Percentiles rank a stretch among this genome's conserved stretches.
Evolutionary conservation across 345 rosid species (phyloP).

Genomic region (Clausena lansium): DNA sequence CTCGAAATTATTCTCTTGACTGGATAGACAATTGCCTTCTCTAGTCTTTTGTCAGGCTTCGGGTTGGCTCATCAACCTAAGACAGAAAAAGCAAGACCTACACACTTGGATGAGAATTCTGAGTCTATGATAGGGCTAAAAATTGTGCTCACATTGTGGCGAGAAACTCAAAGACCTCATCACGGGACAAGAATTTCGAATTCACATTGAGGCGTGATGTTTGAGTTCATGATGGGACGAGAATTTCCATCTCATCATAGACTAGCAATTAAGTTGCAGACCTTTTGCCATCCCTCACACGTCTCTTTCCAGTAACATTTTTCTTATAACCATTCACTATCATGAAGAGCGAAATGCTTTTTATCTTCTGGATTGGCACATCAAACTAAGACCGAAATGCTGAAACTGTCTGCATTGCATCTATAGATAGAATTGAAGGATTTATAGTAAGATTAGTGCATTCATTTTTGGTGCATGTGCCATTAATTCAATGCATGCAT

Average conservation of each 20-base stretch:
- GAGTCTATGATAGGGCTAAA: background rate
- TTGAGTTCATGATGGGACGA: background rate
- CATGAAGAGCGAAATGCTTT: background rate
- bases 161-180: background rate
- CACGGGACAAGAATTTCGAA: background rate
- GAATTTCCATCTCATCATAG: background rate
- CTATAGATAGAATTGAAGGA: background rate
- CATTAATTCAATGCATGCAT: background rate
- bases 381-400: background rate
- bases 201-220: background rate
- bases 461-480: background rate
- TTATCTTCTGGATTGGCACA: constrained; percentile 1
- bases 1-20: background rate
- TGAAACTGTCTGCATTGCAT: background rate
- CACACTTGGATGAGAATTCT: background rate
- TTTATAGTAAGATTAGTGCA: background rate
- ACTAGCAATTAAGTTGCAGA: background rate
- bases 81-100: background rate
- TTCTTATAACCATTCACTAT: background rate
- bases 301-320: background rate
- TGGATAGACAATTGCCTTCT: background rate
- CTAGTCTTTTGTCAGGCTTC: constrained; percentile 9
- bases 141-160: background rate
- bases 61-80: background rate
- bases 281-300: background rate